Evolutionary conservation across 1,284 basidiomycete species (phyloP).

Genomic region (Ceratobasidium sp.): DNA sequence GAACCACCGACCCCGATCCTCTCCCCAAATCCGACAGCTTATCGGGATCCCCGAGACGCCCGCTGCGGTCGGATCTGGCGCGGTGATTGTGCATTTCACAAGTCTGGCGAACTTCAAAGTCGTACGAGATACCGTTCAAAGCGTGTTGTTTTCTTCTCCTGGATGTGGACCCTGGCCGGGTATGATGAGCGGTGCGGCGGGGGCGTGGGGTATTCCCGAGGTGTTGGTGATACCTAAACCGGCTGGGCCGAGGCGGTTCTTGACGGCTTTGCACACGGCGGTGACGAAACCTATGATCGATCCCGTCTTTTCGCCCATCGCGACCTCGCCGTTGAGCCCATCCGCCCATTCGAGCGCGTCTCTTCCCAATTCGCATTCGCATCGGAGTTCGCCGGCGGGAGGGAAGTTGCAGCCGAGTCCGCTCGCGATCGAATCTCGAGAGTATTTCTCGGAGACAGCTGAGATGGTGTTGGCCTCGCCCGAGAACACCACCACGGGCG

Average conservation of each 20-base stretch:
- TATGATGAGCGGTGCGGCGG: neutral
- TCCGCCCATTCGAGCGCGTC: neutral
- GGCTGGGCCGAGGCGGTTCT: conserved; percentile 89
- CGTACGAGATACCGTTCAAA: conserved; percentile 88
- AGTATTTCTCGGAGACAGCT: conserved; percentile 88
- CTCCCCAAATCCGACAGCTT: conserved; percentile 59
- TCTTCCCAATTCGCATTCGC: neutral
- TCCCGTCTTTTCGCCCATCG: conserved; percentile 91
- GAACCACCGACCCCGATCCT: conserved; percentile 80
- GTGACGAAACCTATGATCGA: conserved; percentile 87
- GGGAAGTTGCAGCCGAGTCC: conserved; percentile 68
- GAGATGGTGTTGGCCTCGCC: conserved; percentile 67
- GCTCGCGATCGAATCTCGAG: conserved; percentile 81
- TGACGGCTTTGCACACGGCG: conserved; percentile 91
- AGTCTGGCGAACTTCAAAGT: conserved; percentile 89
- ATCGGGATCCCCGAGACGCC: conserved; percentile 51
- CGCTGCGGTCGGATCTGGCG: conserved; percentile 54
- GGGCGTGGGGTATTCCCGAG: conserved; percentile 70
- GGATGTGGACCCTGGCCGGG: conserved; percentile 16
- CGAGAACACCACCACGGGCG: conserved; percentile 78
- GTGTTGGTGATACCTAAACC: conserved; percentile 96
- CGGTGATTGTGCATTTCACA: conserved; percentile 90
- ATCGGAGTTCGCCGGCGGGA: neutral
- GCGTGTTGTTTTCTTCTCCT: conserved; percentile 67
- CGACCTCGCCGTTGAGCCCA: conserved; percentile 88